Evolutionary conservation across 192 early-diverging fungal genomes (phyloP).

Genomic region (Podila epigama): DNA sequence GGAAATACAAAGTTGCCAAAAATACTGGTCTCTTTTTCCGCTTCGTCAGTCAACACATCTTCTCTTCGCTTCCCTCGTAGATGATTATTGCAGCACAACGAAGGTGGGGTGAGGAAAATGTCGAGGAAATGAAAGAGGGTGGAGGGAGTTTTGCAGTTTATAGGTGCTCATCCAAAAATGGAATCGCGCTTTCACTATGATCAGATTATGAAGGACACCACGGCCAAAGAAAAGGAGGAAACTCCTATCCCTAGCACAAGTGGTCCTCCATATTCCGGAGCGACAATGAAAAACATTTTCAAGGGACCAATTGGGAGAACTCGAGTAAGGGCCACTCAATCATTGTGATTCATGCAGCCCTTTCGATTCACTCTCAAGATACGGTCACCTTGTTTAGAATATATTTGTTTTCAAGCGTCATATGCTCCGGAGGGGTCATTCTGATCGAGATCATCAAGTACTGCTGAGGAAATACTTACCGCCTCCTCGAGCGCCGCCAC

Average conservation of each 20-base stretch:
- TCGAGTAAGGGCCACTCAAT: neutral
- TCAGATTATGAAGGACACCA: slow-evolving; percentile 32
- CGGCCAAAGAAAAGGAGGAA: neutral
- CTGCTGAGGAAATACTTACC: slow-evolving; percentile 29
- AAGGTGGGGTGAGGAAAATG: neutral
- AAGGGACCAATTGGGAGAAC: neutral
- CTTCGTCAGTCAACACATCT: neutral
- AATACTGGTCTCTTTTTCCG: too few species aligned
- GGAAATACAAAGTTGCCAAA: too few species aligned
- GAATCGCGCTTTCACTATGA: slow-evolving; percentile 48
- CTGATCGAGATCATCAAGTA: slow-evolving; percentile 19
- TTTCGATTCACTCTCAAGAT: too few species aligned
- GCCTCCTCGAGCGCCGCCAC: slow-evolving; percentile 60
- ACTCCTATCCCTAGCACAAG: neutral
- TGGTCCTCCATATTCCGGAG: slow-evolving; percentile 6
- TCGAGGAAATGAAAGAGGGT: neutral
- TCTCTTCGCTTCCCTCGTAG: too few species aligned
- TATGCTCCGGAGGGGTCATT: slow-evolving; percentile 12
- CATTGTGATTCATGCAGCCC: too few species aligned
- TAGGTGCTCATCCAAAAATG: slow-evolving; percentile 16
- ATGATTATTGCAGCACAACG: too few species aligned
- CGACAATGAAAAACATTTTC: slow-evolving; percentile 1
- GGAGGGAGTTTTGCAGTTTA: neutral
- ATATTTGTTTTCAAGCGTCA: slow-evolving; percentile 19
- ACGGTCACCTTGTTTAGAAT: neutral